A percentile compares a stretch with the other conserved stretches of the same genome.
Conservation (phyloP, 1,139 yeast genomes). For the Kurtzmaniella natalensis region DNA sequence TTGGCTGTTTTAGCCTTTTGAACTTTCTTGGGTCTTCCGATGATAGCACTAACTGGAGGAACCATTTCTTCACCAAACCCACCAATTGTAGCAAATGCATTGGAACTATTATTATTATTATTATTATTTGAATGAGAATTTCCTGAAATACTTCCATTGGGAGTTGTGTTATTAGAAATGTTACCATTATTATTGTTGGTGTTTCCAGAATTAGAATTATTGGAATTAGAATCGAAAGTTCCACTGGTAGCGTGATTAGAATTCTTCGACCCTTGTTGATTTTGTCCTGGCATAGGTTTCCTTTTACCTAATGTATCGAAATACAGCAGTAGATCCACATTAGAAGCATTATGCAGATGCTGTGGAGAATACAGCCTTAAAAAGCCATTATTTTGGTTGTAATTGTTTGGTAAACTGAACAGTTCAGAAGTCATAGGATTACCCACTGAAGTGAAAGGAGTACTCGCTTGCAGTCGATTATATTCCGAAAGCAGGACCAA, state of each 20-base stretch:
- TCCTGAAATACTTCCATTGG: neutral
- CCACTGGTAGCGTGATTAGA: neutral
- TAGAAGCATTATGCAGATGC: neutral
- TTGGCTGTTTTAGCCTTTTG: constrained; percentile 8
- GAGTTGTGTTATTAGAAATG: neutral
- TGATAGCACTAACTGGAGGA: neutral
- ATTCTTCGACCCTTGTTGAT: no score
- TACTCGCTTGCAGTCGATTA: constrained; percentile 3
- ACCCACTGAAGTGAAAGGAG: constrained; percentile 3
- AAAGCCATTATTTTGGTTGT: constrained; percentile 1
- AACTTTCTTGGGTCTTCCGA: neutral
- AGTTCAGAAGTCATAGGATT: constrained; percentile 1
- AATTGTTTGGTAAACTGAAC: constrained; percentile 2
- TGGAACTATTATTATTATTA: neutral
- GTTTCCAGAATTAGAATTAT: neutral
- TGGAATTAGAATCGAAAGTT: neutral
- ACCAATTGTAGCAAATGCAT: neutral
- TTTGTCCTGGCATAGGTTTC: neutral
- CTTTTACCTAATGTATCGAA: constrained; percentile 1
- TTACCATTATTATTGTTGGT: neutral
- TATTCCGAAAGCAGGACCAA: constrained; percentile 7
- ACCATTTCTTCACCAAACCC: constrained; percentile 2
- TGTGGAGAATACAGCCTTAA: constrained; percentile 1
- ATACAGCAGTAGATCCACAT: constrained; percentile 1
- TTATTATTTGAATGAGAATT: neutral